Base-by-base conservation (phyloP, 345 rosid species). In the Camelina sativa region DNA sequence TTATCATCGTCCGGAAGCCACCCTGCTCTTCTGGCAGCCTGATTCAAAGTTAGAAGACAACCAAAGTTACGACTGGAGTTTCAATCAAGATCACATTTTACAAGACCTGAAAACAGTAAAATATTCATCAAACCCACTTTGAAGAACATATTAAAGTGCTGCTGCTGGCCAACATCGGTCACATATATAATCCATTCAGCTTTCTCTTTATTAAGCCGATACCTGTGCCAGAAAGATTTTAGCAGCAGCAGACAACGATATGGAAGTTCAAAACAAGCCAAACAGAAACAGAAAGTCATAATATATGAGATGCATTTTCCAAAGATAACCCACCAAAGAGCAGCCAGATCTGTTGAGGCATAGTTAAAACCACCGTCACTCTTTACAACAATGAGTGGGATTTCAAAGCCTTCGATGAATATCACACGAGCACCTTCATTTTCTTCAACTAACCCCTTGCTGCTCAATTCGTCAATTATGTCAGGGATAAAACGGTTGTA, bases 401-500 rank as follows among this genome's bases (percentile, higher is more conserved):
- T 90, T 58, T 84, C 83, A 72, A 66, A 37, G 64, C 99, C 97
- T 72, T 90, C 94, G 44, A 90, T 17, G 64, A 84, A 84, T 62
- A 95, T 89, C 58, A 95, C 97, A 79, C 89, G 99, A 81, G 96
- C 97, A 71, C 96, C 97, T 61, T 92, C 79, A 76, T 91, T 95
- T 80, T 92, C 97, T 81, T 86, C 86, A 41, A 92, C 84, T 71
- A 95, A 82, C 47, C 97, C 97, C 76, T 82, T 71, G 66, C 80
- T 80, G 52, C 59, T 80, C 68, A 95, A 71, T 25, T 67, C 77
- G 76, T 84, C 88, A 74, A 95, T 79, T 13, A 89, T 84, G 16
- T 76, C 64, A 7, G 91, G 84, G 76, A 95, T 92, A 75, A 67
- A 76, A 0, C 89, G 92, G 71, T 95, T 95, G 76, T 95, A 92